These are phyloP conservation scores for Mortierella sp. DNA, from an alignment of 371 early-diverging fungal genomes.

Conservation along the genomic window DNA sequence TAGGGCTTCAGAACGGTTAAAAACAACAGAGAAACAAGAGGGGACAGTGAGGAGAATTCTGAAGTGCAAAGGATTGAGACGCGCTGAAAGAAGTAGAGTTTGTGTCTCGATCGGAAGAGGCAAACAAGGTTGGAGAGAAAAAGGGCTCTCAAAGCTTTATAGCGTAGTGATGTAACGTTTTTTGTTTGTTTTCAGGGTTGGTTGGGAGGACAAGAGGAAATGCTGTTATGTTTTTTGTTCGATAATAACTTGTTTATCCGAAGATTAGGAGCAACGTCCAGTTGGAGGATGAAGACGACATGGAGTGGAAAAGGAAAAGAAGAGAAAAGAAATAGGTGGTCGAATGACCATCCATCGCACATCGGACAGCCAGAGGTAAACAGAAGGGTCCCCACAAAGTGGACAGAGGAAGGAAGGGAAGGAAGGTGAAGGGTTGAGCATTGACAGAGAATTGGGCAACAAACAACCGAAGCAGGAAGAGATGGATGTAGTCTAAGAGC, in stretches of 20 bases:
- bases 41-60: no score
- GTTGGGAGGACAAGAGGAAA: background rate
- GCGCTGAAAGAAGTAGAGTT: no score
- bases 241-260: background rate
- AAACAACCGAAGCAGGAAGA: background rate
- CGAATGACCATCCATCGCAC: background rate
- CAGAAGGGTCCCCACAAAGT: background rate
- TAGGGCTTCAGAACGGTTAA: background rate
- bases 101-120: no score
- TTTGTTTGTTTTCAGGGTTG: constrained; percentile 2
- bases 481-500: background rate
- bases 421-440: background rate
- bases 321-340: background rate
- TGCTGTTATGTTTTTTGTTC: background rate
- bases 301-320: background rate
- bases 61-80: no score
- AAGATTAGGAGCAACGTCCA: background rate
- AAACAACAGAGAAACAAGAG: background rate
- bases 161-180: background rate
- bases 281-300: background rate
- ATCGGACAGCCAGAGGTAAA: background rate
- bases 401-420: background rate
- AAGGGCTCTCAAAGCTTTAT: constrained; percentile 1
- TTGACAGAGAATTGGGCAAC: no score
- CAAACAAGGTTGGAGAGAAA: background rate